Evolutionary conservation across 106 monocot species (phyloP), one percentile per base, ranked within the genome.

Genomic region (Cymbidium sinense): DNA sequence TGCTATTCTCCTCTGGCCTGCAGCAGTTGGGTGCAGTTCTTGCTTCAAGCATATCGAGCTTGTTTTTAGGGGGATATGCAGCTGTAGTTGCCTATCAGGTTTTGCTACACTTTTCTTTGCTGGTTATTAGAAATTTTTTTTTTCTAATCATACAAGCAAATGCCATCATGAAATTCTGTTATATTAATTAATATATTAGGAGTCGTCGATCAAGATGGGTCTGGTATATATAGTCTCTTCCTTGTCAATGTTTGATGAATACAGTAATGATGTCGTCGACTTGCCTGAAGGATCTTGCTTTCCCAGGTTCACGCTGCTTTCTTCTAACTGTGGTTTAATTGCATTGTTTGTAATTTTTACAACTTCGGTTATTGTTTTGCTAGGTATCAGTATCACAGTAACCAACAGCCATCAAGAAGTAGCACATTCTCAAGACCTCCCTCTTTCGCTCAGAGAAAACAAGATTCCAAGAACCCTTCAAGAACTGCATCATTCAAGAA

Each of bases 241-340:
- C 2, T 65, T 99, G 75, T 82, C 99, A 34, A 86, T 95, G 20
- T 99, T 86, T 71, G 95, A 99, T 71, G 94, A 99, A 50, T 99
- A 99, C 84, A 92, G 88, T 43, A 99, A 99, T 80, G 99, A 99
- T 52, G 74, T 93, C 31, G 88, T 99, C 72, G 95, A 91, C 76
- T 51, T 99, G 92, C 85, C 86, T 21, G 90, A 92, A 81, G 92
- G 95, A 54, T 92, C 99, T 83, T 99, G 92, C 79, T 95, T 99
- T 78, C 95, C 95, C 12, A 95, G 92, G 94, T 95, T n/a, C 12
- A 35, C 20, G 4, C 15, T 67, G n/a, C 51, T 12, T 35, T 52
- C n/a, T 29, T 76, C 37, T 3, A 36, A 62, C 39, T 25, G 21
- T 37, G 25, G 37, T 37, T 77, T 25, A 39, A 27, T 23, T 61